A percentile compares a stretch with the other conserved stretches of the same genome.
These are phyloP conservation scores for Galerina marginata DNA, from an alignment of 768 basidiomycete species.

Conservation along the genomic window DNA sequence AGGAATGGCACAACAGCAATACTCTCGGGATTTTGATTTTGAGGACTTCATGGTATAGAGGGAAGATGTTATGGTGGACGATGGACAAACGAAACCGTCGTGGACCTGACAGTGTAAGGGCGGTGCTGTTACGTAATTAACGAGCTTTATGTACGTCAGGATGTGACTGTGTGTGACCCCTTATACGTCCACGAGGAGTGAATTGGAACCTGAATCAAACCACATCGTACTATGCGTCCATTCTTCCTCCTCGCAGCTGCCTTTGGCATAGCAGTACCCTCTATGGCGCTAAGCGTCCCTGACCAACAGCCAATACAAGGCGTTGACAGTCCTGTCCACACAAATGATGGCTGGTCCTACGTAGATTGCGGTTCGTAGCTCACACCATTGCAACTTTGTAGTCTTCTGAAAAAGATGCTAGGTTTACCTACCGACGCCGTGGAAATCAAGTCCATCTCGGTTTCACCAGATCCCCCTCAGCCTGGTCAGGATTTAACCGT, in stretches of 20 bases:
- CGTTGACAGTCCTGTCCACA: constrained; percentile 31
- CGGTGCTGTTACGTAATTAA: constrained; percentile 23
- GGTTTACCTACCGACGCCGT: constrained; percentile 44
- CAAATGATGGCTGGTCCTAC: constrained; percentile 66
- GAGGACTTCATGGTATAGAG: constrained; percentile 38
- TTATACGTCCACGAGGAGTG: background rate
- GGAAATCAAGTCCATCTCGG: constrained; percentile 70
- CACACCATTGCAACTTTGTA: background rate
- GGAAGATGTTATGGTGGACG: constrained; percentile 15
- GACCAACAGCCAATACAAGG: constrained; percentile 28
- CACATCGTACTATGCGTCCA: constrained; percentile 25
- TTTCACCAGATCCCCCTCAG: constrained; percentile 88
- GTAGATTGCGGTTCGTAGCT: constrained; percentile 70
- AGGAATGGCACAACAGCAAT: constrained; percentile 94
- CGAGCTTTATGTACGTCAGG: constrained; percentile 9
- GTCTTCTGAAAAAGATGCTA: constrained; percentile 8
- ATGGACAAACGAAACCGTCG: background rate
- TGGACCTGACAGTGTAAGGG: constrained; percentile 13
- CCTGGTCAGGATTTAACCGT: constrained; percentile 92
- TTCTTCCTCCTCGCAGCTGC: constrained; percentile 19
- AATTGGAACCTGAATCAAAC: constrained; percentile 5
- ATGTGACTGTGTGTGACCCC: constrained; percentile 9
- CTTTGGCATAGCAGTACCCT: constrained; percentile 23
- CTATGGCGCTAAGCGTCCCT: constrained; percentile 28
- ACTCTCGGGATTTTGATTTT: constrained; percentile 78